phyloP scores from a whole-genome alignment of 2,329 filamentous ascomycete genomes.

The Epichloe uncinata region DNA sequence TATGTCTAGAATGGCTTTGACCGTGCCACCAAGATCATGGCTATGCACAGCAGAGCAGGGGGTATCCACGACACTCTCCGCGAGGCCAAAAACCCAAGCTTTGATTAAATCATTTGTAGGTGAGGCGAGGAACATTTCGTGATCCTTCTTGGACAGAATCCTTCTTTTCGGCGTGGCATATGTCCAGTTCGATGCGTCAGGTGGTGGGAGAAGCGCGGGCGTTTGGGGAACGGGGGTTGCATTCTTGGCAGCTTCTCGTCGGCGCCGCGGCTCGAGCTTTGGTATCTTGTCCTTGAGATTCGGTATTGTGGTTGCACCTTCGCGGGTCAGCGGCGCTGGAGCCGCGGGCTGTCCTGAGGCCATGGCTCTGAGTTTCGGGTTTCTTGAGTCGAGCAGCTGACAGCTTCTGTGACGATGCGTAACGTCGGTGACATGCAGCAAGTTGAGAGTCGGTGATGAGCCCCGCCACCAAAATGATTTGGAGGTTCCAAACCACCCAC shows the following conservation, averaged over 20 bases:
- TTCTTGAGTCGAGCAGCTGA: background rate
- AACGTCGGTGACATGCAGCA: background rate
- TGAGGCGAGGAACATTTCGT: conserved; percentile 67
- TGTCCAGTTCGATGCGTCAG: conserved; percentile 42
- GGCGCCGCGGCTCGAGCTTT: conserved; percentile 52
- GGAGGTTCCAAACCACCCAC: background rate
- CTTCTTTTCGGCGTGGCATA: conserved; percentile 60
- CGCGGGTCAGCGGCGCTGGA: conserved; percentile 2
- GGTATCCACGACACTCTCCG: conserved; percentile 63
- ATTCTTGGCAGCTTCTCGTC: conserved; percentile 40
- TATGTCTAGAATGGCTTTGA: conserved; percentile 54
- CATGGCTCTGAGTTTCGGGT: conserved; percentile 9
- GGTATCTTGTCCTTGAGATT: conserved; percentile 43
- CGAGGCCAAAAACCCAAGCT: conserved; percentile 75
- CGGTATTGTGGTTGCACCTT: conserved; percentile 14
- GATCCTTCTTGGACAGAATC: conserved; percentile 71
- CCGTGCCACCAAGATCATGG: conserved; percentile 43
- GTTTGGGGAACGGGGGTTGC: conserved; percentile 55
- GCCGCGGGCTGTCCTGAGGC: conserved; percentile 9
- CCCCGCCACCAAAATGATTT: background rate
- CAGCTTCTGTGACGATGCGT: background rate
- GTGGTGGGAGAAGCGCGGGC: conserved; percentile 56
- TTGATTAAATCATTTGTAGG: conserved; percentile 62
- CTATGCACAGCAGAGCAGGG: conserved; percentile 48
- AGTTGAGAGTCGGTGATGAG: background rate